These are phyloP conservation scores for Volvox reticuliferus DNA, from an alignment of 139 green algal species.

Conservation along the genomic window DNA sequence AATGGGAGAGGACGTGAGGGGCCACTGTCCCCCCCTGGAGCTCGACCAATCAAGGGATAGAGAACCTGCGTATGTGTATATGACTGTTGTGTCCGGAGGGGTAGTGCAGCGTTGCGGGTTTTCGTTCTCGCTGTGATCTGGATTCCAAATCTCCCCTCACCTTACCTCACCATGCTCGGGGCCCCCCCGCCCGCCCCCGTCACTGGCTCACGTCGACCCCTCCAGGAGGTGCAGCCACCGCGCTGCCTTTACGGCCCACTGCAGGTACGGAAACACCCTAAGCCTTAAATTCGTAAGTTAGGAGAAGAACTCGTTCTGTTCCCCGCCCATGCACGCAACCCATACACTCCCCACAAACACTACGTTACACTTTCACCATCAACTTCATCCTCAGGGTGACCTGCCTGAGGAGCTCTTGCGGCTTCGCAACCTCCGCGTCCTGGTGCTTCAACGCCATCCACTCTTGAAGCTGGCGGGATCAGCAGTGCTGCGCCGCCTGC, in stretches of 20 bases:
- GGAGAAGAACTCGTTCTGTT: too few species aligned
- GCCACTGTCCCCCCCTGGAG: too few species aligned
- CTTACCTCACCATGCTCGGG: neutral
- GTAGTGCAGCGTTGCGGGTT: too few species aligned
- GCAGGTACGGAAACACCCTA: neutral
- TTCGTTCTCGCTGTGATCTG: neutral
- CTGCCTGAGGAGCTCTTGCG: conserved; percentile 9
- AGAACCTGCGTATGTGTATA: too few species aligned
- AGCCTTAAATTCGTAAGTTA: too few species aligned
- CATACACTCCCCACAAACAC: too few species aligned
- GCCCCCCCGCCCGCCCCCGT: neutral
- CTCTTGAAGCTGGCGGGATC: neutral
- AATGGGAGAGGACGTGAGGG: too few species aligned
- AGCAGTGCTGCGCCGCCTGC: conserved; percentile 1
- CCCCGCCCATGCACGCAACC: too few species aligned
- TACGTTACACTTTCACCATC: too few species aligned
- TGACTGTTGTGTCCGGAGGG: too few species aligned
- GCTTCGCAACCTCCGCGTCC: neutral
- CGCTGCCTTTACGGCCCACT: conserved; percentile 40
- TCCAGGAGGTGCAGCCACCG: conserved; percentile 28
- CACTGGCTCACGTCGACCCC: neutral
- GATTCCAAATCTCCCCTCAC: neutral
- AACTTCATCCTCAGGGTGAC: conserved; percentile 13
- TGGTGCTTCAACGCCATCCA: conserved; percentile 28
- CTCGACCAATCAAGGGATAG: too few species aligned